phyloP scores from a whole-genome alignment of 257 asterid species.

The Ballota nigra region DNA sequence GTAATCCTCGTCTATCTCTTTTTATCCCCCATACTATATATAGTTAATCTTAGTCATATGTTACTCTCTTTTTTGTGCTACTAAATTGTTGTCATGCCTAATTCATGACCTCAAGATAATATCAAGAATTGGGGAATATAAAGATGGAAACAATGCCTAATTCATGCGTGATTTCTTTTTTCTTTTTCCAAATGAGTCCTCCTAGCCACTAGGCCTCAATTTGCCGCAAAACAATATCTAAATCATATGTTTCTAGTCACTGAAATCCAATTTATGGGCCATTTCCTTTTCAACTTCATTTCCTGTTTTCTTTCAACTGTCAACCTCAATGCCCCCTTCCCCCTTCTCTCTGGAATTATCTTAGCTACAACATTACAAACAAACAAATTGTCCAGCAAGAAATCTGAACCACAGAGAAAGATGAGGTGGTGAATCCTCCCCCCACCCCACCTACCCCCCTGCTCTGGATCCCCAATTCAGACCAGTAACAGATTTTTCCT shows the following conservation, averaged over 20 bases:
- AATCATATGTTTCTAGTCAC: not conserved
- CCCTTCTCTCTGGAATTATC: not conserved
- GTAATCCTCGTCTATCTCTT: conserved; percentile 6
- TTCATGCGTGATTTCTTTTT: no score
- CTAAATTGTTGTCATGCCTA: no score
- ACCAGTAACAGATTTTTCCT: conserved; percentile 5
- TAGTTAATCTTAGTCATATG: no score
- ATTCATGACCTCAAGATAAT: no score
- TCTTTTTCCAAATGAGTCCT: no score
- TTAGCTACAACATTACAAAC: conserved; percentile 1
- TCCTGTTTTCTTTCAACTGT: not conserved
- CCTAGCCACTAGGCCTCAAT: no score
- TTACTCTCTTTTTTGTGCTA: no score
- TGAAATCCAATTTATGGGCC: not conserved
- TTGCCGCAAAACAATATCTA: no score
- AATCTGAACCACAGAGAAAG: conserved; percentile 42
- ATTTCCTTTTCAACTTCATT: not conserved
- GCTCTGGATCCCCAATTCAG: conserved; percentile 22
- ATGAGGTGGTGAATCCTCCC: conserved; percentile 29
- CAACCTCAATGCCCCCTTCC: not conserved
- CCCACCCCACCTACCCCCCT: not conserved
- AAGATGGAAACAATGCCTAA: no score
- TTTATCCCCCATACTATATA: not conserved
- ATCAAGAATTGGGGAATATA: no score
- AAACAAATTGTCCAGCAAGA: conserved; percentile 16